These are phyloP conservation scores for Erigeron philadelphicus DNA, from an alignment of 140 eudicot species.

Conservation along the genomic window DNA sequence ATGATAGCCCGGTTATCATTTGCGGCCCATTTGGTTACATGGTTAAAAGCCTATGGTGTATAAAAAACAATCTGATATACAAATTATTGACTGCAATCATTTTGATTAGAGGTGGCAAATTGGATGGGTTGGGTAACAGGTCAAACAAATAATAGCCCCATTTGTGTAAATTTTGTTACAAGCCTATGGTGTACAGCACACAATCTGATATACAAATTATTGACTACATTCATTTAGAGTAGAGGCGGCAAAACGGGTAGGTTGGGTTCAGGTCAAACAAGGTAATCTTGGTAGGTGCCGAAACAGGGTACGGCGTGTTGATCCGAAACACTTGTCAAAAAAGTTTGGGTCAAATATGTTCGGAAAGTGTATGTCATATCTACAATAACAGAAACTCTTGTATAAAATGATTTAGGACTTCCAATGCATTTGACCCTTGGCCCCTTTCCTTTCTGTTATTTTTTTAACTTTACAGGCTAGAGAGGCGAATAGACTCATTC, in stretches of 20 bases:
- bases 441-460: not conserved
- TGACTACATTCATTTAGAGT: no score
- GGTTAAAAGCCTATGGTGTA: not conserved
- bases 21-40: not conserved
- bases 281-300: not conserved
- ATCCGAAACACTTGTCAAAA: not conserved
- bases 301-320: not conserved
- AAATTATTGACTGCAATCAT: not conserved
- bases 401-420: not conserved
- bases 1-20: not conserved
- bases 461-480: not conserved
- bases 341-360: not conserved
- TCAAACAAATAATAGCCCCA: not conserved
- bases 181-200: no score
- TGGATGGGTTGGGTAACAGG: not conserved
- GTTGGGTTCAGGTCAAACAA: not conserved
- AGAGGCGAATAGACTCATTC: not conserved
- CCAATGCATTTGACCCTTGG: not conserved
- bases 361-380: not conserved
- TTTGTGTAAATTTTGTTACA: no score
- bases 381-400: not conserved
- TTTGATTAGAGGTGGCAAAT: not conserved
- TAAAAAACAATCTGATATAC: not conserved
- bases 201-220: no score
- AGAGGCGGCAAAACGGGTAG: no score